Evolutionary conservation across 2,329 filamentous ascomycete genomes (phyloP), one percentile per base, ranked within the genome.

Genomic region (Lithohypha guttulata): DNA sequence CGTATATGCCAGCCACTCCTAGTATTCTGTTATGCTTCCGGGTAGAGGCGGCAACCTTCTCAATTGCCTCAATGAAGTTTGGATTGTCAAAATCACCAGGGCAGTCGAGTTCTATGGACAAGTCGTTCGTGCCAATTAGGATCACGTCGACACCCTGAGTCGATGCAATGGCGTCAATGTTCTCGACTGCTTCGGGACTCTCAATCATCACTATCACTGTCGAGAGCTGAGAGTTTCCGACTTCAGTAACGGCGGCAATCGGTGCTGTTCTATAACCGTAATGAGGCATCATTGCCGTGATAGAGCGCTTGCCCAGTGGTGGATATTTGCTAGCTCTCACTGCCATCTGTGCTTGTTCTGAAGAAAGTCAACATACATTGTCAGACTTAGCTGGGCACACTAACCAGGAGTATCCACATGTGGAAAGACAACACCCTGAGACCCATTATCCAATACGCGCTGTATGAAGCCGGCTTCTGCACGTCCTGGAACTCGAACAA

Each of bases 401-500:
- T 14, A 38, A 46, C 43, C 43, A 28, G 21, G 26, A 10, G 37
- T 46, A 23, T 36, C 36, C 22, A 45, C 27, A 33, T 47, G 45
- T 2, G 45, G 45, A 17, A 45, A 34, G 15, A 47, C 21, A 5
- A 47, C 29, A 10, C 45, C 45, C 39, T 42, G 39, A 13, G 45
- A 42, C 7, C 45, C 45, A 11, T 27, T 39, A 18, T 47, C 45
- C 21, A 47, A 31, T 1, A 41, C 42, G 18, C 34, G 35, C 27
- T 45, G 42, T 11, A 47, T 36, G 34, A 56, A 55, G 4, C 53
- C 56, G 25, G 50, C 39, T 1, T 58, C 58, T 21, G 57, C 58
- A 34, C 59, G 48, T 19, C 31, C 26, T 18, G 45, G 45, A 9
- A 47, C 45, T 8, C 45, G 19, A 9, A 47, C 43, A 14, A 47